A percentile compares a stretch with the other conserved stretches of the same genome.
phyloP scores from a whole-genome alignment of 768 basidiomycete species.

The Nidularia pulvinata region DNA sequence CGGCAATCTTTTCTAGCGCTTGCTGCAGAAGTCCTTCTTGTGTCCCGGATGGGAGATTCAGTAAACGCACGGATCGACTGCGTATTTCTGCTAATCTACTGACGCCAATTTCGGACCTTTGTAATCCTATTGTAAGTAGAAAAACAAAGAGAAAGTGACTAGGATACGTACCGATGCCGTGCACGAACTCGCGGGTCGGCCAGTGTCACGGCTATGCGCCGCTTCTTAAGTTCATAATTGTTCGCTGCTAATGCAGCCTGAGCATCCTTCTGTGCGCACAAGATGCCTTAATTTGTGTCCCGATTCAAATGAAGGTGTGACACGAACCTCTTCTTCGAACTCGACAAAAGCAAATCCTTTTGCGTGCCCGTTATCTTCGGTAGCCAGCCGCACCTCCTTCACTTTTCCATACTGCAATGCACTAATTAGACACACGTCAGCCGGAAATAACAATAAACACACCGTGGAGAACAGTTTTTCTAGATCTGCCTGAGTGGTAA shows the following conservation, averaged over 20 bases:
- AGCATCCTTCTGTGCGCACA: conserved; percentile 61
- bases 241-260: conserved; percentile 74
- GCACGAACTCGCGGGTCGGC: conserved; percentile 71
- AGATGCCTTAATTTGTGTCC: neutral
- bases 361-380: conserved; percentile 65
- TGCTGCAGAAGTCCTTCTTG: conserved; percentile 96
- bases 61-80: conserved; percentile 75
- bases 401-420: conserved; percentile 71
- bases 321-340: conserved; percentile 76
- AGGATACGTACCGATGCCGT: conserved; percentile 42
- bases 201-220: conserved; percentile 88
- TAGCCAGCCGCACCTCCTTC: conserved; percentile 79
- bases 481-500: conserved; percentile 76
- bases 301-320: neutral
- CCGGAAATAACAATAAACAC: conserved; percentile 16
- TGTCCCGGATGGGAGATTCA: conserved; percentile 70
- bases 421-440: conserved; percentile 2
- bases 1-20: conserved; percentile 73
- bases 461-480: conserved; percentile 79
- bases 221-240: conserved; percentile 86
- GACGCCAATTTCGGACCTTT: conserved; percentile 53
- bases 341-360: conserved; percentile 95
- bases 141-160: neutral
- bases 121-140: neutral
- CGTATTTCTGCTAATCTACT: conserved; percentile 55